A percentile compares a stretch with the other conserved stretches of the same genome.
These are phyloP conservation scores for Phytophthora quininea DNA, from an alignment of 352 stramenopile genomes.

Conservation along the genomic window DNA sequence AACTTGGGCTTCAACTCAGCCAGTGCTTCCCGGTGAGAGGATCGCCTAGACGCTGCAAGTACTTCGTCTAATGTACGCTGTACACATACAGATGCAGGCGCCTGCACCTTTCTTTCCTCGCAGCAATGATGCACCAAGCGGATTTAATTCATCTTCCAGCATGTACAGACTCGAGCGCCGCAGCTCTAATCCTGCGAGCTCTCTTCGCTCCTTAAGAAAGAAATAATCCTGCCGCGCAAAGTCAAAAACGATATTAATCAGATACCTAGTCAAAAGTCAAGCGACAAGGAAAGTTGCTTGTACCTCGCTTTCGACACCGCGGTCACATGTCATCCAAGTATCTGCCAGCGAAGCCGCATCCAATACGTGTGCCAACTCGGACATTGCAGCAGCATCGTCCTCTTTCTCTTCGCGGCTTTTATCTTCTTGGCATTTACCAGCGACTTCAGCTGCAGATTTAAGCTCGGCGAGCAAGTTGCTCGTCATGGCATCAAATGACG, in stretches of 20 bases:
- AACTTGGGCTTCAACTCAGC: constrained; percentile 56
- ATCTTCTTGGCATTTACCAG: constrained; percentile 31
- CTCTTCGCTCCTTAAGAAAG: constrained; percentile 34
- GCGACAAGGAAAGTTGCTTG: background rate
- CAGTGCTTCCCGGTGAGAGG: constrained; percentile 30
- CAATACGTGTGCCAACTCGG: constrained; percentile 50
- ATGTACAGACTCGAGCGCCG: constrained; percentile 37
- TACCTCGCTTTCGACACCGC: constrained; percentile 34
- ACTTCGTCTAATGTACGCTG: constrained; percentile 39
- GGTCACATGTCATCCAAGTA: constrained; percentile 34
- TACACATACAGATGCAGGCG: constrained; percentile 34
- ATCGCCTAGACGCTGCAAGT: constrained; percentile 26
- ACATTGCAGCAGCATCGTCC: constrained; percentile 42
- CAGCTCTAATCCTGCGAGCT: constrained; percentile 26
- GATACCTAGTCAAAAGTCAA: background rate
- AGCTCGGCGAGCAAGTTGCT: constrained; percentile 66
- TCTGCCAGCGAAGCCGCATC: constrained; percentile 58
- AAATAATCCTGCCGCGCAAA: constrained; percentile 29
- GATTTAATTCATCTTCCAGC: constrained; percentile 15
- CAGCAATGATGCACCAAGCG: constrained; percentile 22
- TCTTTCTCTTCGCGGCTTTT: constrained; percentile 49
- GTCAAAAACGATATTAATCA: constrained; percentile 8
- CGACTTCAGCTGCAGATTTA: constrained; percentile 14
- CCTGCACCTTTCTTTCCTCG: constrained; percentile 11
- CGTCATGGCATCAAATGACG: constrained; percentile 63